A percentile compares a stretch with the other conserved stretches of the same genome.
Evolutionary conservation across 139 green algal species (phyloP).

Genomic region (Diplosphaera chodatii): DNA sequence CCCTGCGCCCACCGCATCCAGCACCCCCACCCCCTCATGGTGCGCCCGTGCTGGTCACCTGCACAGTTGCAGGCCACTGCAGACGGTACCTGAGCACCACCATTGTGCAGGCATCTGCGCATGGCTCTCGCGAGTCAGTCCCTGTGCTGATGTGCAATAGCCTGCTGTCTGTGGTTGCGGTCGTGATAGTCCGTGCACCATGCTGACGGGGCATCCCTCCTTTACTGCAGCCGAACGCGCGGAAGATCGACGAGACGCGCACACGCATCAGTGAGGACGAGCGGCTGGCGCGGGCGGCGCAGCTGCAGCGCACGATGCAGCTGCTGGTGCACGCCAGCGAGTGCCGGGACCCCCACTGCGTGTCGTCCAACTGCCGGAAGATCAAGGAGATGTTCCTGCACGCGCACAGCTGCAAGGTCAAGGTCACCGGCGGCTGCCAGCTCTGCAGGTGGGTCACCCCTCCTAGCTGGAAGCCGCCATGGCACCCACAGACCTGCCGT

Average conservation of each 20-base stretch:
- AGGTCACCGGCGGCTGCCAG: constrained; percentile 78
- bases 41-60: no score
- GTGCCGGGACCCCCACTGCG: constrained; percentile 69
- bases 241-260: constrained; percentile 66
- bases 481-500: no score
- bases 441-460: constrained; percentile 75
- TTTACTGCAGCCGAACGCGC: constrained; percentile 52
- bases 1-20: constrained; percentile 55
- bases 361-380: constrained; percentile 75
- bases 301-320: constrained; percentile 84
- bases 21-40: constrained; percentile 69
- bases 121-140: no score
- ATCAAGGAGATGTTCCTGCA: constrained; percentile 88
- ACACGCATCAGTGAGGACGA: constrained; percentile 73
- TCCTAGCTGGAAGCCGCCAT: no score
- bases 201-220: no score
- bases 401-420: constrained; percentile 63
- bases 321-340: constrained; percentile 85
- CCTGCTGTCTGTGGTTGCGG: no score
- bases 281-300: constrained; percentile 51
- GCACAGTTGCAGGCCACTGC: no score
- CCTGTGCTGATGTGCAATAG: no score
- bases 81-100: no score
- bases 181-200: no score
- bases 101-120: no score